Evolutionary conservation across 257 asterid genomes (phyloP).

Genomic region (Nicotiana otophora): DNA sequence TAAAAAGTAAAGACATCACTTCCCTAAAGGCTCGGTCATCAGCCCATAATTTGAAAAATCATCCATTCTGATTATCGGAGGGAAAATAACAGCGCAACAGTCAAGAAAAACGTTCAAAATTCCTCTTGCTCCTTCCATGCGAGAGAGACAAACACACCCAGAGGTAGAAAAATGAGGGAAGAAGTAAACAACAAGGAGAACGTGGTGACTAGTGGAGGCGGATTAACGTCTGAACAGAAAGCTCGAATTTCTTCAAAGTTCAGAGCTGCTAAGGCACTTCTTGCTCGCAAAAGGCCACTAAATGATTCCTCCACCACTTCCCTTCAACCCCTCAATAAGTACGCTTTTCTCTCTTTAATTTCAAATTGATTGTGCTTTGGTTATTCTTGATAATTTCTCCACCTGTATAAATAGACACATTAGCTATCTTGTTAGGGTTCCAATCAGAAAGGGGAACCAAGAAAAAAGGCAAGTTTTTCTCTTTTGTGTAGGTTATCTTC

Average conservation of each 20-base stretch:
- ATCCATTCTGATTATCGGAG: background rate
- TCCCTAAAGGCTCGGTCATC: too few species aligned
- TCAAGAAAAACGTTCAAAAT: background rate
- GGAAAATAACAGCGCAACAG: background rate
- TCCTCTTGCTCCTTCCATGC: background rate
- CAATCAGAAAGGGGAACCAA: background rate
- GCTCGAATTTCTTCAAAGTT: conserved; percentile 73
- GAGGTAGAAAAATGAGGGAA: background rate
- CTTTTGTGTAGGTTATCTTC: background rate
- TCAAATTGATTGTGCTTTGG: background rate
- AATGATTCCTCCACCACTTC: conserved; percentile 6
- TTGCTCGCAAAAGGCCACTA: conserved; percentile 64
- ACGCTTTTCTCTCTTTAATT: background rate
- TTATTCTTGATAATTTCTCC: background rate
- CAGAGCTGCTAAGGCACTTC: conserved; percentile 81
- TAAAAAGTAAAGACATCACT: too few species aligned
- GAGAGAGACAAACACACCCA: background rate
- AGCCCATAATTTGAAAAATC: too few species aligned
- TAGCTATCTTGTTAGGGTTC: background rate
- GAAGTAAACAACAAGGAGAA: conserved; percentile 60
- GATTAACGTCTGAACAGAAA: conserved; percentile 72
- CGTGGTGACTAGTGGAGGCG: conserved; percentile 38
- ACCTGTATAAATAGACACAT: background rate
- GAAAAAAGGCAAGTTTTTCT: background rate
- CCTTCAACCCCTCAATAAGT: background rate